Percentiles rank a stretch among this genome's conserved stretches.
These are phyloP conservation scores for Sclerotinia nivalis DNA, from an alignment of 2,329 filamentous ascomycete genomes.

Conservation along the genomic window DNA sequence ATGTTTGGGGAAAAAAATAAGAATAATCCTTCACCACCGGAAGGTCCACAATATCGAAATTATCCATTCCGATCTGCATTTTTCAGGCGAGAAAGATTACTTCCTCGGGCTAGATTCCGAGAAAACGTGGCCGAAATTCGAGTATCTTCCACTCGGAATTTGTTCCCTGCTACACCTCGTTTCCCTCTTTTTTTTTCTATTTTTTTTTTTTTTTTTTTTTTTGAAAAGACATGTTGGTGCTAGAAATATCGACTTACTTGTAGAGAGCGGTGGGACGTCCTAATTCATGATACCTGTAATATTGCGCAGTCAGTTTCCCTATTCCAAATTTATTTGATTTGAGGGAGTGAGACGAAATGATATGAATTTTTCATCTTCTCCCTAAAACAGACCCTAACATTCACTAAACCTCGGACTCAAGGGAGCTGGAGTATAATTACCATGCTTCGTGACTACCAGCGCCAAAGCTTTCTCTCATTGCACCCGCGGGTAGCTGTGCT, in stretches of 20 bases:
- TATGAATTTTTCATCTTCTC: not conserved
- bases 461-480: not conserved
- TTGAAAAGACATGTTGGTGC: not conserved
- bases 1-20: not conserved
- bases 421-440: not conserved
- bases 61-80: no score
- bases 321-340: not conserved
- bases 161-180: not conserved
- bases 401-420: not conserved
- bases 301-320: not conserved
- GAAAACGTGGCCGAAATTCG: not conserved
- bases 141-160: not conserved
- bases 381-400: not conserved
- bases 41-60: no score
- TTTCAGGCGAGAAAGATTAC: no score
- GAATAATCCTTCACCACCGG: not conserved
- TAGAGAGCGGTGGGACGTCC: constrained; percentile 34
- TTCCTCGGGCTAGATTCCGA: not conserved
- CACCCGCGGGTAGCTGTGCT: not conserved
- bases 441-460: not conserved
- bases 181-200: not conserved
- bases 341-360: not conserved
- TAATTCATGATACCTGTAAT: constrained; percentile 31
- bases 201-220: not conserved
- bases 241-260: constrained; percentile 25